Evolutionary conservation across 116 monocot species (phyloP).

Genomic region (Dioscorea cayenensis): DNA sequence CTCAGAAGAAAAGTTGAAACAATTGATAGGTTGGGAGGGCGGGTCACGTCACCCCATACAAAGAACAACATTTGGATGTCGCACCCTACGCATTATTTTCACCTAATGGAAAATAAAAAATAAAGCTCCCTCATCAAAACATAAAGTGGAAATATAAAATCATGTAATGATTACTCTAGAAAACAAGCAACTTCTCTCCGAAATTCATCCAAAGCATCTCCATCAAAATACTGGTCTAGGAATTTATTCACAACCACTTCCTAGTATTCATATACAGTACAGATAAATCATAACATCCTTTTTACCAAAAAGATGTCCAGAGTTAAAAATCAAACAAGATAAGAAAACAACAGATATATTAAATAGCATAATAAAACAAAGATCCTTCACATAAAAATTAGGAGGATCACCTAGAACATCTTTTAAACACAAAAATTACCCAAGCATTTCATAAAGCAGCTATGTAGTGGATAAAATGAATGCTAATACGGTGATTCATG

Average conservation of each 20-base stretch:
- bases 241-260: constrained; percentile 99
- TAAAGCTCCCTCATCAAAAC: not conserved
- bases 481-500: too few species aligned
- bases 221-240: constrained; percentile 95
- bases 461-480: too few species aligned
- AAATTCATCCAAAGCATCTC: constrained; percentile 97
- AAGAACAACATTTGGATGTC: constrained; percentile 99
- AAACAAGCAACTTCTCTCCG: constrained; percentile 52
- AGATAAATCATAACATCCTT: not conserved
- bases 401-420: too few species aligned
- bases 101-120: constrained; percentile 33
- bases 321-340: too few species aligned
- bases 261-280: constrained; percentile 22
- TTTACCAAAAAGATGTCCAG: too few species aligned
- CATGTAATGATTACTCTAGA: not conserved
- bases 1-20: constrained; percentile 96
- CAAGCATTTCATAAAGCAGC: too few species aligned
- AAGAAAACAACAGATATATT: too few species aligned
- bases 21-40: constrained; percentile 95
- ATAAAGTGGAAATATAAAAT: not conserved
- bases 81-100: constrained; percentile 95
- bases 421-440: too few species aligned
- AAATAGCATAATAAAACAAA: too few species aligned
- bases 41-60: constrained; percentile 97
- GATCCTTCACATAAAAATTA: too few species aligned